Evolutionary conservation across 1,139 yeast species (phyloP), one percentile per base, ranked within the genome.

Genomic region (Petasospora fabianii): DNA sequence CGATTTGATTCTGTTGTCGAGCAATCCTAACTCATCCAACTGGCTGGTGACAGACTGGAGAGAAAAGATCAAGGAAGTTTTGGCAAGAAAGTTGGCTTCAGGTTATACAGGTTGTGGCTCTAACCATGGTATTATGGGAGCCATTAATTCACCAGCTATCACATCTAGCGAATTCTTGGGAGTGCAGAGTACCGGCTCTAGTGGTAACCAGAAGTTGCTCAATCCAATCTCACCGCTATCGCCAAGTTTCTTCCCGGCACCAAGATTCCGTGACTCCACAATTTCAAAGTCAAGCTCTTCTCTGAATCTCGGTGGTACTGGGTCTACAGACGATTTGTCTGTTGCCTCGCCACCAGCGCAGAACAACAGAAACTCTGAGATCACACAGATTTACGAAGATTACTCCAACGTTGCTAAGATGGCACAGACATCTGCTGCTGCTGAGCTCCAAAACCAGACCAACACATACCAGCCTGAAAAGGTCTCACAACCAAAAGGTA

Each of bases 51-150:
- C 73, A 18, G 76, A 77, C 27, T 92, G 97, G 97, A 71, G 73
- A 44, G 51, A 53, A 1, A 75, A 77, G 39, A 74, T 88, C 42
- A 85, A 84, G 56, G 70, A 68, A 16, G 60, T 88, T 15, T 62
- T 90, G 53, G 77, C 75, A 40, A 62, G 73, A 17, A 90, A 86
- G 56, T 61, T 87, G 45, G 66, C 74, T 12, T 66, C 73, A 34
- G 97, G 97, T 7, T 88, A 84, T 60, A 78, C 77, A 32, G 96
- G 97, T 4, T 81, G 95, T 59, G 96, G 96, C 10, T 74, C 83
- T 28, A 61, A 70, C 14, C 71, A 80, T 44, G 85, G 85, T 10
- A 59, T 78, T 29, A 67, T 68, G 5, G 85, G 84, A 24, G 84
- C 85, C 1, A 55, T 77, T 3, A 68, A 60, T 38, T 66, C 81